Percentiles rank a stretch among this genome's conserved stretches.
Conservation (phyloP, 2,329 filamentous ascomycete species). For the Didymella pomorum region DNA sequence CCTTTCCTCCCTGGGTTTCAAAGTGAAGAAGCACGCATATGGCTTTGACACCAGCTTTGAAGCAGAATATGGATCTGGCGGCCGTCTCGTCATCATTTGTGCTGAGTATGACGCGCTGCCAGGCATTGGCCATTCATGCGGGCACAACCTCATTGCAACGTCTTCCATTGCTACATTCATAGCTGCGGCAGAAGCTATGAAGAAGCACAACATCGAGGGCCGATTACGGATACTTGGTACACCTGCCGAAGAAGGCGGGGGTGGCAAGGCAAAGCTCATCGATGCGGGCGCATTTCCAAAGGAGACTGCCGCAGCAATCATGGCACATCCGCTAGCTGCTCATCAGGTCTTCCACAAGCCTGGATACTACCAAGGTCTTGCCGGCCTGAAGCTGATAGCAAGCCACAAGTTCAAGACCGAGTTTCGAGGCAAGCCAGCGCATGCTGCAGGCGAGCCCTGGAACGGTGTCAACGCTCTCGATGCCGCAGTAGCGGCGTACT, state of each 20-base stretch:
- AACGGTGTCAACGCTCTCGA: conserved; percentile 54
- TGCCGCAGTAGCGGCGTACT: conserved; percentile 49
- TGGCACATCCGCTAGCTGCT: conserved; percentile 36
- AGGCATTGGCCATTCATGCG: conserved; percentile 62
- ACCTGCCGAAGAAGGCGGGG: conserved; percentile 63
- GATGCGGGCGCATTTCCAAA: conserved; percentile 54
- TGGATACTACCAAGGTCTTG: conserved; percentile 22
- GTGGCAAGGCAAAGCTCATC: conserved; percentile 60
- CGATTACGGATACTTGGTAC: conserved; percentile 61
- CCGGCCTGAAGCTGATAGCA: conserved; percentile 23
- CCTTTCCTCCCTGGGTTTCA: conserved; percentile 25
- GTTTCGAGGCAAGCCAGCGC: conserved; percentile 43
- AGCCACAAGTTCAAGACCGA: conserved; percentile 35
- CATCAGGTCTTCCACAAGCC: conserved; percentile 29
- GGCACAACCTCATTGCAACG: conserved; percentile 64
- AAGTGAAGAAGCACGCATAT: conserved; percentile 44
- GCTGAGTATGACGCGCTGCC: conserved; percentile 62
- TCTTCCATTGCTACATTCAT: conserved; percentile 59
- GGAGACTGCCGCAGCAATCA: conserved; percentile 30
- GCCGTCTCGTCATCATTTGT: conserved; percentile 55
- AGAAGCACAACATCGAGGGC: conserved; percentile 53
- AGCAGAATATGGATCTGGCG: conserved; percentile 38
- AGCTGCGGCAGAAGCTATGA: conserved; percentile 57
- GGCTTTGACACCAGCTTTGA: conserved; percentile 49
- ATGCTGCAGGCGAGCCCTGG: conserved; percentile 53